Evolutionary conservation across 2,329 filamentous ascomycete species (phyloP).

Genomic region (Colletotrichum horii): DNA sequence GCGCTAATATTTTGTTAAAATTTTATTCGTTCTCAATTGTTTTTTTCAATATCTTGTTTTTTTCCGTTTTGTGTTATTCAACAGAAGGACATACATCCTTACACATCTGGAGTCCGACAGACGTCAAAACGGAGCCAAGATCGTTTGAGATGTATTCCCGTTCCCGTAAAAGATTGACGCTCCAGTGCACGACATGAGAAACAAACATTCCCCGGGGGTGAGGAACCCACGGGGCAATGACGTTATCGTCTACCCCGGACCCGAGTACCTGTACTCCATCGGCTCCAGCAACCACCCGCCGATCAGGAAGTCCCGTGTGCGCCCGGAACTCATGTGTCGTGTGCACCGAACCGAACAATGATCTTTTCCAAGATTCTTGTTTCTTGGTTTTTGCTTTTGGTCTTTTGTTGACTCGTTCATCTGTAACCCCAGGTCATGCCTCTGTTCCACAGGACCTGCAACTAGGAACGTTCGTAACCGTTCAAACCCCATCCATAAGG

Average conservation of each 20-base stretch:
- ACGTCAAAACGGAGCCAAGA: constrained; percentile 14
- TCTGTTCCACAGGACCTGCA: not conserved
- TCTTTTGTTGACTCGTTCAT: not conserved
- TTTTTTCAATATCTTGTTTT: not conserved
- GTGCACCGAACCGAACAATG: not conserved
- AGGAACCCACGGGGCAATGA: constrained; percentile 13
- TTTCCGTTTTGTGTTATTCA: not conserved
- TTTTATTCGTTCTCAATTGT: not conserved
- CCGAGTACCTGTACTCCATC: constrained; percentile 2
- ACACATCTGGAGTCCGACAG: not conserved
- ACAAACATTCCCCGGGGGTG: not conserved
- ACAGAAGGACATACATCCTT: not conserved
- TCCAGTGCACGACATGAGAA: not conserved
- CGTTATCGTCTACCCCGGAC: constrained; percentile 18
- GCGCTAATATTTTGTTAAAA: not conserved
- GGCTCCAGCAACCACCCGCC: constrained; percentile 1
- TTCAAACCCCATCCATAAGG: not conserved
- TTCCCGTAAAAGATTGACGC: constrained; percentile 11
- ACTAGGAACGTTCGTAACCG: not conserved
- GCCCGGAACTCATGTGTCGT: not conserved
- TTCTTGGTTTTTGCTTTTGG: not conserved
- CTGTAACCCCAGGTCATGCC: not conserved
- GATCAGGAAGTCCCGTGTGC: not conserved
- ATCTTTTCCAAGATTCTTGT: not conserved
- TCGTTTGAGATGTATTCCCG: not conserved